These are phyloP conservation scores for Clathrospora elynae DNA, from an alignment of 2,329 filamentous ascomycete genomes.

Conservation along the genomic window DNA sequence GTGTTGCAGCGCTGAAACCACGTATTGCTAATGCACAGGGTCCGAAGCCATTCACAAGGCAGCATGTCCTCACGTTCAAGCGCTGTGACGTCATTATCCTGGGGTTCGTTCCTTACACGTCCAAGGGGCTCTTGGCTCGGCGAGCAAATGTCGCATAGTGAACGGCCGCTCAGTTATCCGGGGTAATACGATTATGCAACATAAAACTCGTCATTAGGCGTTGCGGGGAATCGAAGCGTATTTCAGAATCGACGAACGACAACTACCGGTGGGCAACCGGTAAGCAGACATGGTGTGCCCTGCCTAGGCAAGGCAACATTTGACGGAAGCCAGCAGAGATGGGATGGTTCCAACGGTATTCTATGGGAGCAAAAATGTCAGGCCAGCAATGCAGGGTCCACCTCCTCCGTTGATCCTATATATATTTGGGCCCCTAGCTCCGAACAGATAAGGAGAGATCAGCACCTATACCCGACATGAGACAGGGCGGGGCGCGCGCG, in stretches of 20 bases:
- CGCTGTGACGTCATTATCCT: conserved; percentile 27
- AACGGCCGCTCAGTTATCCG: conserved; percentile 16
- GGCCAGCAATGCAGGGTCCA: conserved; percentile 33
- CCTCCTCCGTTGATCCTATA: conserved; percentile 32
- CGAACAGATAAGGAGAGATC: conserved; percentile 29
- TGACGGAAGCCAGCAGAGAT: conserved; percentile 1
- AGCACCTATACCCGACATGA: conserved; percentile 24
- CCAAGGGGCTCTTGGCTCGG: conserved; percentile 17
- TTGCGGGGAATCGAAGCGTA: background rate
- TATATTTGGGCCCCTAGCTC: conserved; percentile 18
- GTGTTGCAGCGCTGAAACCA: conserved; percentile 14
- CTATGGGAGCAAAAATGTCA: conserved; percentile 15
- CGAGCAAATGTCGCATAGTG: conserved; percentile 15
- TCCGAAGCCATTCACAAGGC: conserved; percentile 17
- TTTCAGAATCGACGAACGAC: background rate
- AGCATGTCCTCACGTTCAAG: conserved; percentile 15
- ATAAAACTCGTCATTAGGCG: conserved; percentile 15
- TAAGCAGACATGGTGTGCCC: no score
- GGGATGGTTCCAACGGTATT: conserved; percentile 11
- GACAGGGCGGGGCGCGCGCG: conserved; percentile 20
- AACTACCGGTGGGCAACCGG: background rate
- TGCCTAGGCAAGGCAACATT: no score
- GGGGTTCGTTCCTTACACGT: conserved; percentile 22
- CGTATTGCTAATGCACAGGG: conserved; percentile 12
- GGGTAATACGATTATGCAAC: conserved; percentile 31